phyloP scores from a whole-genome alignment of 371 early-diverging fungal species.

The Mortierella sp. region DNA sequence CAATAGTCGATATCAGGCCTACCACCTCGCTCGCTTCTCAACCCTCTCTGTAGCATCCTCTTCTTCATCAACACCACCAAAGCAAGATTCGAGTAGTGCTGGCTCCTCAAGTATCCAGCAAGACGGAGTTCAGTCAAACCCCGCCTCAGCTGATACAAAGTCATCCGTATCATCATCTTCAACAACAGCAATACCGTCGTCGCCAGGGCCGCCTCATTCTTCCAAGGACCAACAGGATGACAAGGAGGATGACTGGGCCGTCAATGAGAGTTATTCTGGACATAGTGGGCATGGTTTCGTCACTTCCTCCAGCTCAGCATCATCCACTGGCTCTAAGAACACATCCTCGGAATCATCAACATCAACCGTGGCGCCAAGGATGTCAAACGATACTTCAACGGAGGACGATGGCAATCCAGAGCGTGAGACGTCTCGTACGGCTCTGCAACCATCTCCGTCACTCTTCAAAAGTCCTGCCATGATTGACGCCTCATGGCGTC shows the following conservation, averaged over 20 bases:
- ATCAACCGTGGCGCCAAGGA: slow-evolving; percentile 3
- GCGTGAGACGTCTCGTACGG: background rate
- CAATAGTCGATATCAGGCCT: slow-evolving; percentile 46
- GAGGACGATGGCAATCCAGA: slow-evolving; percentile 4
- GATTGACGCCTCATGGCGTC: slow-evolving; percentile 42
- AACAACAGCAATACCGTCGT: background rate
- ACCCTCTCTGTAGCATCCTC: slow-evolving; percentile 31
- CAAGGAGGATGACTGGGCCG: slow-evolving; percentile 50
- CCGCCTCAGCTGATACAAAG: slow-evolving; percentile 26
- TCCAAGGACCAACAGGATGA: slow-evolving; percentile 25
- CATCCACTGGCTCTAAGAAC: background rate
- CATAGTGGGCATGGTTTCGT: slow-evolving; percentile 14
- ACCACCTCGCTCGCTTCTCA: slow-evolving; percentile 46
- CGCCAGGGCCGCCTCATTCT: background rate
- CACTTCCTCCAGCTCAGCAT: background rate
- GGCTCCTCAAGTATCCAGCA: slow-evolving; percentile 2
- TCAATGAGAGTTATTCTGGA: slow-evolving; percentile 50
- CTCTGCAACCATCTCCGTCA: slow-evolving; percentile 15
- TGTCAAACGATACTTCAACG: background rate
- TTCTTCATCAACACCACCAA: background rate
- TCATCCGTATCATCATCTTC: slow-evolving; percentile 25
- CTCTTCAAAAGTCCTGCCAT: slow-evolving; percentile 26
- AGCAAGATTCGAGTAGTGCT: background rate
- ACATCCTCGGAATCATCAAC: background rate
- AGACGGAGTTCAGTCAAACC: slow-evolving; percentile 35